Evolutionary conservation across 2,329 filamentous ascomycete genomes (phyloP).

Genomic region (Aspergillus viridinutans): DNA sequence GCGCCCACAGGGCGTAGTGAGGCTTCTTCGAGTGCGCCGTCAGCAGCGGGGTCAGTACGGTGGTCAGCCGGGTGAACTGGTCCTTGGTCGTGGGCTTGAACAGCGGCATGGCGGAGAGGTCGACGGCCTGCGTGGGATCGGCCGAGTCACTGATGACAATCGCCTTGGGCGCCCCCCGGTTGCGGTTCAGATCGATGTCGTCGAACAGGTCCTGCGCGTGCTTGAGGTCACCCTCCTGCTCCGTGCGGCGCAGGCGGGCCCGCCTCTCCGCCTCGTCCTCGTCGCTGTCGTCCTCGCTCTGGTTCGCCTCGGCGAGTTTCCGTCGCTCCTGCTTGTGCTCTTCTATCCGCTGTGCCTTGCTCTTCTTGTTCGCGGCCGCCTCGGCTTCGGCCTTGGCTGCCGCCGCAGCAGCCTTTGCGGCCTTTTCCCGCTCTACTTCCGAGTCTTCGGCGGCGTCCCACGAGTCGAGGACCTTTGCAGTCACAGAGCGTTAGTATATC

Average conservation of each 20-base stretch:
- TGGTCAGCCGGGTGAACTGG: slow-evolving; percentile 77
- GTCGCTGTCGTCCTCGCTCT: slow-evolving; percentile 58
- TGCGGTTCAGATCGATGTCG: slow-evolving; percentile 64
- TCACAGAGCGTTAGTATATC: background rate
- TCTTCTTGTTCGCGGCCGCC: slow-evolving; percentile 85
- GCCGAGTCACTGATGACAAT: slow-evolving; percentile 62
- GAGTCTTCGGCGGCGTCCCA: slow-evolving; percentile 98
- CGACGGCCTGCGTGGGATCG: slow-evolving; percentile 74
- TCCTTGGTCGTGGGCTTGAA: slow-evolving; percentile 87
- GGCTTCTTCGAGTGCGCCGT: slow-evolving; percentile 74
- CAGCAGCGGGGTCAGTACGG: slow-evolving; percentile 74
- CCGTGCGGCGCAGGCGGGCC: slow-evolving; percentile 69
- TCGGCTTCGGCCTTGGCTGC: slow-evolving; percentile 88
- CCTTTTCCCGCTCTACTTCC: slow-evolving; percentile 94
- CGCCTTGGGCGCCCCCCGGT: slow-evolving; percentile 60
- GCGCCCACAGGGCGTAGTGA: slow-evolving; percentile 83
- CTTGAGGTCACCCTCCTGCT: slow-evolving; percentile 82
- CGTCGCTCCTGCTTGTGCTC: slow-evolving; percentile 66
- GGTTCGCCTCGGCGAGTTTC: slow-evolving; percentile 55
- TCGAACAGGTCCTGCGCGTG: slow-evolving; percentile 92
- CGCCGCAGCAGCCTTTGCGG: slow-evolving; percentile 74
- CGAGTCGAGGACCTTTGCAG: slow-evolving; percentile 74
- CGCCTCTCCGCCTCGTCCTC: slow-evolving; percentile 69
- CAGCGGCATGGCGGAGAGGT: slow-evolving; percentile 72
- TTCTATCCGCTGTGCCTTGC: slow-evolving; percentile 78